phyloP scores from a whole-genome alignment of 2,329 filamentous ascomycete genomes.

The Rhynchosporium agropyri region DNA sequence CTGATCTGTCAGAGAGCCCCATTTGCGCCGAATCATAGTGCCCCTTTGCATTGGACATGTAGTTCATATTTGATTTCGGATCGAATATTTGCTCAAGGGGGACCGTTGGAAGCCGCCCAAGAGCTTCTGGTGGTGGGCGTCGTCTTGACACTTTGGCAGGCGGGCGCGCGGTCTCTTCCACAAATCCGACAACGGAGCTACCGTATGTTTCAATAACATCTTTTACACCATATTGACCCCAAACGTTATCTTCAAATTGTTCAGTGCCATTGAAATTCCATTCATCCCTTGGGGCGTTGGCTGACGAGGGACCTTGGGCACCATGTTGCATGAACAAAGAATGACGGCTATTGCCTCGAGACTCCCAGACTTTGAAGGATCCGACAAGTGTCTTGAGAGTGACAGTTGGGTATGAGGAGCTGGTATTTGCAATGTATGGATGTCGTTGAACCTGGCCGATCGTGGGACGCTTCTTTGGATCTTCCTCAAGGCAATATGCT shows the following conservation, averaged over 20 bases:
- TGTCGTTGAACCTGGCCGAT: constrained; percentile 72
- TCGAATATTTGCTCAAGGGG: constrained; percentile 68
- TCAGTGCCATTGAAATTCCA: constrained; percentile 70
- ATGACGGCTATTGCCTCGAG: constrained; percentile 69
- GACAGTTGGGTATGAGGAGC: constrained; percentile 63
- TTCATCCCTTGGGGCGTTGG: constrained; percentile 56
- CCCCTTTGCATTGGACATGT: constrained; percentile 63
- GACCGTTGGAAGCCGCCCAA: constrained; percentile 56
- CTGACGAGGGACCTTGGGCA: constrained; percentile 50
- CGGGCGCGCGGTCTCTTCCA: constrained; percentile 53
- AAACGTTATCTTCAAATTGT: constrained; percentile 62
- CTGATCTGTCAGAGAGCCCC: constrained; percentile 46
- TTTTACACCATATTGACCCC: constrained; percentile 55
- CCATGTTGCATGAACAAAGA: constrained; percentile 64
- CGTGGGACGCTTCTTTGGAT: constrained; percentile 68
- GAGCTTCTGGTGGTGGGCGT: constrained; percentile 58
- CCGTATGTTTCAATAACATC: constrained; percentile 65
- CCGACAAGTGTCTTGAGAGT: constrained; percentile 67
- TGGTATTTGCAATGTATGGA: constrained; percentile 66
- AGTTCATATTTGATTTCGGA: constrained; percentile 65
- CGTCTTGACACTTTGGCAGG: constrained; percentile 49
- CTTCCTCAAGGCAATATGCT: constrained; percentile 71
- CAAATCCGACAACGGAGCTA: constrained; percentile 55
- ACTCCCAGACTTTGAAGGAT: constrained; percentile 76
- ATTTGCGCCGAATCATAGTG: constrained; percentile 55